Percentiles rank a stretch among this genome's conserved stretches.
phyloP scores from a whole-genome alignment of 805 yeast species.

The Saccharomycopsis sp. region DNA sequence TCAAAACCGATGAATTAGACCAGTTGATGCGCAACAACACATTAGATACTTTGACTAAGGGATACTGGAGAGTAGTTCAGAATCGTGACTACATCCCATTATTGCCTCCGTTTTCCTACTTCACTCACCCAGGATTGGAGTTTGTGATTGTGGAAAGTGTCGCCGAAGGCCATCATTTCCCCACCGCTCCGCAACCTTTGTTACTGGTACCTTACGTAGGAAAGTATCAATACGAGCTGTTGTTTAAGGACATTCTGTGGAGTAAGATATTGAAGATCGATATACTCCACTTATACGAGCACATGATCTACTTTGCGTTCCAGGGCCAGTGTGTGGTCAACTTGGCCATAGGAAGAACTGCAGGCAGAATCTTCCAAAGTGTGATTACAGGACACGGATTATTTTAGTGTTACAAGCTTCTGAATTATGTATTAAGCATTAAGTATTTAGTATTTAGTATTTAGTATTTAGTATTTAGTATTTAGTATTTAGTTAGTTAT shows the following conservation, averaged over 20 bases:
- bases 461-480: too few species aligned
- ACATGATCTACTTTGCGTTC: constrained; percentile 10
- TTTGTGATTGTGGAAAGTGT: constrained; percentile 36
- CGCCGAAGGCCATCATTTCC: neutral
- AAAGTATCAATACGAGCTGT: constrained; percentile 16
- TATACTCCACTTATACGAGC: constrained; percentile 15
- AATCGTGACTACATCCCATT: constrained; percentile 52
- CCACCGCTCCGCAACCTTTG: constrained; percentile 31
- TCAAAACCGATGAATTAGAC: constrained; percentile 34
- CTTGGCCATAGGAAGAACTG: neutral
- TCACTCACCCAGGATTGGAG: constrained; percentile 47
- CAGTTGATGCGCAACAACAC: constrained; percentile 23
- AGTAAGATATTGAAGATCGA: constrained; percentile 7
- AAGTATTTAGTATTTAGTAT: too few species aligned
- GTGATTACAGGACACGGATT: neutral
- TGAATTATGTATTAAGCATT: too few species aligned
- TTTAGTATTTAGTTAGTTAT: constrained; percentile 69
- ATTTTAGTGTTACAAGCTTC: too few species aligned
- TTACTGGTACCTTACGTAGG: constrained; percentile 22
- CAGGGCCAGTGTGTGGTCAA: constrained; percentile 11
- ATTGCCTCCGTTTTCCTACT: constrained; percentile 43
- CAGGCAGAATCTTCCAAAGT: constrained; percentile 1
- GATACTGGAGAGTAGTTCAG: constrained; percentile 52
- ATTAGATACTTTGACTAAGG: constrained; percentile 27
- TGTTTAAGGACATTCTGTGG: constrained; percentile 10